These are phyloP conservation scores for Starmerella roubikii DNA, from an alignment of 805 yeast species.

Conservation along the genomic window DNA sequence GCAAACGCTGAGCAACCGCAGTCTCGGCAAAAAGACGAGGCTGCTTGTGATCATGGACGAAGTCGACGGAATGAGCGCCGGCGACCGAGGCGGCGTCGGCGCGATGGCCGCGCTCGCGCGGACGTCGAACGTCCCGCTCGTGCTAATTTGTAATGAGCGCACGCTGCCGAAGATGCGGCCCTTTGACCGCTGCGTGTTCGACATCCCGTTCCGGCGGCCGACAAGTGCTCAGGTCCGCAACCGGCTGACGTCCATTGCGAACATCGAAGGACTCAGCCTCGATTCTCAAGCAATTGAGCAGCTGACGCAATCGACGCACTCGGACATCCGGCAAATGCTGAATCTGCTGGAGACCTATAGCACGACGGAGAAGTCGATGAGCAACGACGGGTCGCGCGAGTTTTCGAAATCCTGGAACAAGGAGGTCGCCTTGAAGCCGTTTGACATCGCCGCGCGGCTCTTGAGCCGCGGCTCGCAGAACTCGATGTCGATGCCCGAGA, in stretches of 20 bases:
- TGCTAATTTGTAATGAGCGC: slow-evolving; percentile 86
- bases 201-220: slow-evolving; percentile 80
- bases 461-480: slow-evolving; percentile 30
- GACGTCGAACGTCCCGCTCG: slow-evolving; percentile 77
- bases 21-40: slow-evolving; percentile 44
- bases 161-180: slow-evolving; percentile 91
- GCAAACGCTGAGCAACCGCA: slow-evolving; percentile 62
- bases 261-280: slow-evolving; percentile 64
- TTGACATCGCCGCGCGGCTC: slow-evolving; percentile 66
- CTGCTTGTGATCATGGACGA: slow-evolving; percentile 93
- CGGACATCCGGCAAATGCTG: slow-evolving; percentile 90
- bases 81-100: slow-evolving; percentile 98
- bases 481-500: slow-evolving; percentile 47
- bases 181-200: slow-evolving; percentile 70
- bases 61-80: slow-evolving; percentile 98
- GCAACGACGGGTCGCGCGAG: slow-evolving; percentile 46
- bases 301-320: slow-evolving; percentile 68
- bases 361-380: slow-evolving; percentile 51
- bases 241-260: slow-evolving; percentile 80
- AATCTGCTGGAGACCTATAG: slow-evolving; percentile 78
- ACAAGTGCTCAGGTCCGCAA: slow-evolving; percentile 67
- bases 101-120: slow-evolving; percentile 78
- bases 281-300: slow-evolving; percentile 74
- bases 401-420: slow-evolving; percentile 71
- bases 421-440: slow-evolving; percentile 79